Base-by-base conservation (phyloP, 805 yeast genomes). In the Ogataea dorogensis region DNA sequence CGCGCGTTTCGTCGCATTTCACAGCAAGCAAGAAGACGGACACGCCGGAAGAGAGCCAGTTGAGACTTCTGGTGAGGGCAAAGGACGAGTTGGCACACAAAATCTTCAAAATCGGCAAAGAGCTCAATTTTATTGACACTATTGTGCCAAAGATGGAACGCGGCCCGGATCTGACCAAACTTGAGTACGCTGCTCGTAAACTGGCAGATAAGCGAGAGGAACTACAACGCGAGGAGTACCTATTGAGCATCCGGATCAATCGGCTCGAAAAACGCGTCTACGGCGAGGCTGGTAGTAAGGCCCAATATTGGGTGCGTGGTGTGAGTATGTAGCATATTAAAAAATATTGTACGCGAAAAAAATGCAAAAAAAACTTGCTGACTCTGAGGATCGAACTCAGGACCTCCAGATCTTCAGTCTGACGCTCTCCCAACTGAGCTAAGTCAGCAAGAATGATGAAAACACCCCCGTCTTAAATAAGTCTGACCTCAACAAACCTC, bases 291-390 rank as follows among this genome's bases (percentile, higher is more conserved):
- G 59, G 58, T 14, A 56, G 59, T 9, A 68, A 69, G 60, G 75
- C 77, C 56, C 75, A 71, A 65, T 73, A 71, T 68, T 61, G 64
- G 76, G 71, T 70, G 55, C 71, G 77, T 65, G 75, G 77, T 54
- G 71, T 67, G 65, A 67, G 70, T 67, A n/a, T n/a, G n/a, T n/a
- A n/a, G n/a, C n/a, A n/a, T n/a, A n/a, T n/a, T n/a, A n/a, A n/a
- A n/a, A n/a, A n/a, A n/a, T n/a, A n/a, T n/a, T n/a, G n/a, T n/a
- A n/a, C n/a, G n/a, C n/a, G n/a, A 24, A 28, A 28, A 24, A 18
- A 28, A 28, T 14, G 19, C 16, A 30, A 25, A 42, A 42, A 33
- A 31, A 12, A 28, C 22, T 14, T 45, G 49, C 46, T 43, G 33
- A 40, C 38, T 45, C 44, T 42, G 46, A 45, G 46, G 46, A 45